phyloP scores from a whole-genome alignment of 495 filamentous ascomycete species.

The Haplographium delicatum region DNA sequence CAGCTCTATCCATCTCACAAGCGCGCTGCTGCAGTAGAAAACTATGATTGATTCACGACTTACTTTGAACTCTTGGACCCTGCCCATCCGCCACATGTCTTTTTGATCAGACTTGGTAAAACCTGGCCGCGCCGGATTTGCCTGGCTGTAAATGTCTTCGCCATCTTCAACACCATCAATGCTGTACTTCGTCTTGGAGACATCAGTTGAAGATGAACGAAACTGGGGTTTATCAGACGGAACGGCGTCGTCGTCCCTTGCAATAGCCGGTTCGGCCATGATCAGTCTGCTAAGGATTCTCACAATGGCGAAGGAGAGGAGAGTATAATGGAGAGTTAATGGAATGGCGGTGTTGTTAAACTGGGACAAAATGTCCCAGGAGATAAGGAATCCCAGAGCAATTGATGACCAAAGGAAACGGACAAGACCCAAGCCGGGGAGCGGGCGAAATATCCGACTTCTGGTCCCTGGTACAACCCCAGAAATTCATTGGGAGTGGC shows the following conservation, averaged over 20 bases:
- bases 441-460: too few species aligned
- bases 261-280: not conserved
- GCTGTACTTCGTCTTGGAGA: conserved; percentile 10
- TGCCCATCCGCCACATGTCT: conserved; percentile 35
- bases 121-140: conserved; percentile 12
- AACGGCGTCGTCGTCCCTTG: too few species aligned
- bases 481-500: too few species aligned
- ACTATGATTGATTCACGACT: not conserved
- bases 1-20: not conserved
- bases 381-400: too few species aligned
- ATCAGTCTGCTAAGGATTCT: not conserved
- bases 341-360: too few species aligned
- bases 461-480: too few species aligned
- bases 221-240: not conserved
- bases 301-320: too few species aligned
- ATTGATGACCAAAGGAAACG: too few species aligned
- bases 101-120: conserved; percentile 21
- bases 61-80: conserved; percentile 26
- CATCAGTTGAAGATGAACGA: conserved; percentile 4
- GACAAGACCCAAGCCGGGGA: too few species aligned
- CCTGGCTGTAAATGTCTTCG: conserved; percentile 8
- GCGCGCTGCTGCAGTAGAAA: not conserved
- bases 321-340: too few species aligned
- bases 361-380: too few species aligned
- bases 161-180: conserved; percentile 8